These are phyloP conservation scores for Nakazawaea ernobii DNA, from an alignment of 805 yeast species.

Conservation along the genomic window DNA sequence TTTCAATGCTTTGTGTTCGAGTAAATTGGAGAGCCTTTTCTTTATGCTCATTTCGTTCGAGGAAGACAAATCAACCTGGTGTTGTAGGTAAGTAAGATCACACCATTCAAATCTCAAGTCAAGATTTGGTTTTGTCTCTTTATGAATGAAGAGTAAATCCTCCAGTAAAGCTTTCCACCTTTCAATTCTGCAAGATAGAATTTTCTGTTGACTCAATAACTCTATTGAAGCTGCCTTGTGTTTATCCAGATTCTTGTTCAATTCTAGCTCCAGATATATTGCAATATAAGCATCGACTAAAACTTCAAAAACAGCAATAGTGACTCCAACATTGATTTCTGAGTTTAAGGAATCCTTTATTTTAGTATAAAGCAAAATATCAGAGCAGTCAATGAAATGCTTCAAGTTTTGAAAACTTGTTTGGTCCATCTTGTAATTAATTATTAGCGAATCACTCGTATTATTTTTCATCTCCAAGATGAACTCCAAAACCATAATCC, in stretches of 20 bases:
- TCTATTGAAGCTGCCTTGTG: constrained; percentile 19
- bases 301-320: constrained; percentile 37
- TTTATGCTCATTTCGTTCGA: constrained; percentile 10
- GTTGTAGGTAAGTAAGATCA: constrained; percentile 19
- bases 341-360: constrained; percentile 4
- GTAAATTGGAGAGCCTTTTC: constrained; percentile 6
- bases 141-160: constrained; percentile 15
- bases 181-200: constrained; percentile 35
- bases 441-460: constrained; percentile 16
- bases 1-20: not conserved
- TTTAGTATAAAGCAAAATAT: constrained; percentile 17
- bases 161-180: constrained; percentile 43
- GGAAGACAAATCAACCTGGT: constrained; percentile 3
- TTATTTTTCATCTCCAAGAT: constrained; percentile 16
- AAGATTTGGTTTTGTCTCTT: not conserved
- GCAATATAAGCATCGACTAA: constrained; percentile 36
- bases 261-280: constrained; percentile 19
- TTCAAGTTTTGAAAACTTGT: constrained; percentile 17
- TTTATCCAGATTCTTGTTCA: constrained; percentile 15
- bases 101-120: constrained; percentile 29
- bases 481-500: constrained; percentile 20
- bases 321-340: constrained; percentile 15
- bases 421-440: constrained; percentile 17
- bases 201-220: constrained; percentile 30
- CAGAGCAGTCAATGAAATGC: constrained; percentile 22